These are phyloP conservation scores for Trypanosoma grayi DNA, from an alignment of 208 protist genomes.

Conservation along the genomic window DNA sequence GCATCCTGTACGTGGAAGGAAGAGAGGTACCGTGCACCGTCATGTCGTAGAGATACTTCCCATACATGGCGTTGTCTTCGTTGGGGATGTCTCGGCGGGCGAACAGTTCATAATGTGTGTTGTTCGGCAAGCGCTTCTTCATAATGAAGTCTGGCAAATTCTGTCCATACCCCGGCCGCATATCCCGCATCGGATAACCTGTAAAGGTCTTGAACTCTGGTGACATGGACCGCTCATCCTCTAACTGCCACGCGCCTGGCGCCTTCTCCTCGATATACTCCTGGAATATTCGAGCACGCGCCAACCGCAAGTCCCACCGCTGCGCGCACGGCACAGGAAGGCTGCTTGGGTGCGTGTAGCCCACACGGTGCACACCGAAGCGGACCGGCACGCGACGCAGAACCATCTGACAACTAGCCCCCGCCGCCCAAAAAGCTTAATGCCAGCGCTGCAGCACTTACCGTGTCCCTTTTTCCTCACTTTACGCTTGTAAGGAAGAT, in stretches of 20 bases:
- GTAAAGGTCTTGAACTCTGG: slow-evolving; percentile 90
- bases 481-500: background rate
- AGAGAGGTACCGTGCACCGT: slow-evolving; percentile 86
- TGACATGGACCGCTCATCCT: slow-evolving; percentile 89
- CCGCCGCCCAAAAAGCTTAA: background rate
- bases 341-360: slow-evolving; percentile 58
- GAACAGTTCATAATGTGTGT: slow-evolving; percentile 90
- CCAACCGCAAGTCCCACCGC: slow-evolving; percentile 85
- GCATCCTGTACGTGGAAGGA: slow-evolving; percentile 85
- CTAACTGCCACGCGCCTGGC: slow-evolving; percentile 85
- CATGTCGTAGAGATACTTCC: slow-evolving; percentile 85
- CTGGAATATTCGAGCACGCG: slow-evolving; percentile 83
- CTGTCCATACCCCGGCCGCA: slow-evolving; percentile 85
- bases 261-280: slow-evolving; percentile 91
- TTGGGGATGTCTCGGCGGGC: slow-evolving; percentile 85
- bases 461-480: background rate
- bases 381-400: slow-evolving; percentile 14
- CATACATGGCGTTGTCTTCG: slow-evolving; percentile 91
- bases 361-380: slow-evolving; percentile 68
- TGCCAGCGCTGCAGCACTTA: background rate
- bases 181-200: slow-evolving; percentile 80
- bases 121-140: slow-evolving; percentile 88
- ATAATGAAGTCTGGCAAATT: slow-evolving; percentile 85
- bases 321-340: slow-evolving; percentile 83
- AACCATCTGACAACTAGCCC: slow-evolving; percentile 3